Percentiles rank a stretch among this genome's conserved stretches.
Conservation (phyloP, 192 early-diverging fungal genomes). For the Backusella australiensis region DNA sequence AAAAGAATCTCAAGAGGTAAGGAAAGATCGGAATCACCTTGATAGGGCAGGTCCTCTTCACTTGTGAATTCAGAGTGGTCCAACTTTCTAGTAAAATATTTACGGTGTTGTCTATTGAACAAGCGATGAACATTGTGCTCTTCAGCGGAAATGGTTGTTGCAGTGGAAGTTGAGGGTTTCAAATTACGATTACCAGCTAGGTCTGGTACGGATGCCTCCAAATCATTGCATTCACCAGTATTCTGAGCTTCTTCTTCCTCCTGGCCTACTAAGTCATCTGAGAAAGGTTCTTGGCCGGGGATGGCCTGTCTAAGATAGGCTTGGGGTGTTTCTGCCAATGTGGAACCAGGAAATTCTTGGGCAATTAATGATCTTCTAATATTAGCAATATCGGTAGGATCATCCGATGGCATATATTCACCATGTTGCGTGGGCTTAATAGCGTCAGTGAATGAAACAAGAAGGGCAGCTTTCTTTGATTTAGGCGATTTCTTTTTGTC, state of each 20-base stretch:
- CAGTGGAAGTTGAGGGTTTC: background rate
- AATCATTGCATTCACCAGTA: background rate
- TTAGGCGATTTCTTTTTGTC: background rate
- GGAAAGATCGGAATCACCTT: conserved; percentile 48
- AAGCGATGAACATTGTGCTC: background rate
- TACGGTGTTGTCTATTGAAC: background rate
- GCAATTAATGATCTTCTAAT: conserved; percentile 11
- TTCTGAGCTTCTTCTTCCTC: background rate
- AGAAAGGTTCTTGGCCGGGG: background rate
- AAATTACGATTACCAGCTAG: background rate
- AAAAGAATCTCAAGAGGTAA: conserved; percentile 52
- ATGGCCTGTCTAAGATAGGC: background rate
- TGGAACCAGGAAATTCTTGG: conserved; percentile 17
- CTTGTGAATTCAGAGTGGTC: conserved; percentile 22
- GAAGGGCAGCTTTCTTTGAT: conserved; percentile 4
- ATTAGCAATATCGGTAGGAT: conserved; percentile 23
- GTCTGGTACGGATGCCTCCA: background rate
- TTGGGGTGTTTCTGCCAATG: background rate
- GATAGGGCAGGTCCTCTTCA: conserved; percentile 33
- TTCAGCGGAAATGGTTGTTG: background rate
- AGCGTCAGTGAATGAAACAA: conserved; percentile 10
- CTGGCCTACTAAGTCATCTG: background rate
- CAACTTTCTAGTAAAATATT: background rate
- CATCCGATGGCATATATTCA: conserved; percentile 13
- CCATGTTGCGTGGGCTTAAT: conserved; percentile 10